Evolutionary conservation across 257 asterid genomes (phyloP), one percentile per base, ranked within the genome.

Genomic region (Linaria vulgaris): DNA sequence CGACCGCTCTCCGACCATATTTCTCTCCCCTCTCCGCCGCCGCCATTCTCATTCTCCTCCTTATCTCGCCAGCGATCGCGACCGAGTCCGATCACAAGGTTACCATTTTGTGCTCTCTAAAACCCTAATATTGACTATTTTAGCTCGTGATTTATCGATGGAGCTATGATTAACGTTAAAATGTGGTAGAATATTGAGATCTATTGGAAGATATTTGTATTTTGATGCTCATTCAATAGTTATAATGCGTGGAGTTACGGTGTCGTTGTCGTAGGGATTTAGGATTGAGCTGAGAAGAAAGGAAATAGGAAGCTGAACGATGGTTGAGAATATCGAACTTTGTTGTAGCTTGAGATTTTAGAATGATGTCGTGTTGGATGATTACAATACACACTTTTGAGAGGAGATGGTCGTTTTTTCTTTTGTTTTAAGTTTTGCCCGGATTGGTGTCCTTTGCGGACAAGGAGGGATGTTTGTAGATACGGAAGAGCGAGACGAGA

Each of bases 331-430:
- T 11, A 56, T 23, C 31, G 48, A 47, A 44, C 12, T 46, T 48
- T 27, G 57, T 48, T 48, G 57, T 46, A 46, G 25, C 30, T 63
- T 15, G 39, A 27, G 30, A 3, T n/a, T 27, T 23, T 27, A 56
- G 61, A 43, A 30, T 30, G 22, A n/a, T 16, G 31, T 56, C 11
- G 34, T 14, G n/a, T 51, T 49, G 38, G 59, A 43, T 7, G 7
- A 22, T 15, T 1, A 25, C 6, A 37, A 23, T 19, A 14, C 15
- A n/a, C 7, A n/a, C 7, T 31, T 37, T 20, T 6, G 6, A 34
- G 19, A 0, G 48, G 49, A 63, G 59, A 63, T 63, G 15, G 68
- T 62, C 34, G 17, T 21, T 14, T n/a, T n/a, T n/a, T 3, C 14
- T 15, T 61, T 25, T 12, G 27, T 19, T 31, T 20, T 37, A n/a